Conservation (phyloP, 805 yeast genomes). For the Myxozyma vanderwaltii region DNA sequence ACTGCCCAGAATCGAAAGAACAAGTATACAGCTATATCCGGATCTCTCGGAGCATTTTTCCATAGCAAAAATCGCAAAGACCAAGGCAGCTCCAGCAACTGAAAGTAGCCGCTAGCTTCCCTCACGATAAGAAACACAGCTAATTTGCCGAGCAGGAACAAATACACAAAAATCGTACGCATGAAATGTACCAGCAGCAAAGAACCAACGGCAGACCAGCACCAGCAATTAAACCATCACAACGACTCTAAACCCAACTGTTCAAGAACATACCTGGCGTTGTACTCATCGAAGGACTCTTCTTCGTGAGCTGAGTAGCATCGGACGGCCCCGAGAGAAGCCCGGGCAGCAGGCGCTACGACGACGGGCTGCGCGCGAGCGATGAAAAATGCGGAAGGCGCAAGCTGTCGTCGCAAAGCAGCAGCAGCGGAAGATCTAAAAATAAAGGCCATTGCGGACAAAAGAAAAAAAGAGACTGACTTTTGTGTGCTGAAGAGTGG, state of each 20-base stretch:
- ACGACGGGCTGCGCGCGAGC: slow-evolving; percentile 5
- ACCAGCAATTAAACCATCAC: background rate
- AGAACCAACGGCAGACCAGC: background rate
- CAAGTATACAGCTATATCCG: no score
- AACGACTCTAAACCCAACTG: slow-evolving; percentile 12
- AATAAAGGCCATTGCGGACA: slow-evolving; percentile 20
- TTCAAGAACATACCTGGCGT: slow-evolving; percentile 57
- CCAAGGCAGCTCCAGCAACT: no score
- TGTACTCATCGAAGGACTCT: slow-evolving; percentile 94
- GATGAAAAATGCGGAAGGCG: background rate
- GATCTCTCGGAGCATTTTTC: no score
- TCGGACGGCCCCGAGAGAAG: slow-evolving; percentile 49
- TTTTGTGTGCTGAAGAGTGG: background rate
- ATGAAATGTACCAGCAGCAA: background rate
- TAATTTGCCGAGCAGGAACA: no score
- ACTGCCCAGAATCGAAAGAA: no score
- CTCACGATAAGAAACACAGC: no score
- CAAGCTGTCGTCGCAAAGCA: slow-evolving; percentile 13
- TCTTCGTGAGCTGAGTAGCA: slow-evolving; percentile 79
- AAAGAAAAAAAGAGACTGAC: background rate
- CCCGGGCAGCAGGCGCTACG: slow-evolving; percentile 26
- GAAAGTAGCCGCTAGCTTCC: no score
- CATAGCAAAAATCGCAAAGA: no score
- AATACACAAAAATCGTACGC: background rate
- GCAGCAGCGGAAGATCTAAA: slow-evolving; percentile 19